Base-by-base conservation (phyloP, 306 rosid species). In the Trifolium repens region DNA sequence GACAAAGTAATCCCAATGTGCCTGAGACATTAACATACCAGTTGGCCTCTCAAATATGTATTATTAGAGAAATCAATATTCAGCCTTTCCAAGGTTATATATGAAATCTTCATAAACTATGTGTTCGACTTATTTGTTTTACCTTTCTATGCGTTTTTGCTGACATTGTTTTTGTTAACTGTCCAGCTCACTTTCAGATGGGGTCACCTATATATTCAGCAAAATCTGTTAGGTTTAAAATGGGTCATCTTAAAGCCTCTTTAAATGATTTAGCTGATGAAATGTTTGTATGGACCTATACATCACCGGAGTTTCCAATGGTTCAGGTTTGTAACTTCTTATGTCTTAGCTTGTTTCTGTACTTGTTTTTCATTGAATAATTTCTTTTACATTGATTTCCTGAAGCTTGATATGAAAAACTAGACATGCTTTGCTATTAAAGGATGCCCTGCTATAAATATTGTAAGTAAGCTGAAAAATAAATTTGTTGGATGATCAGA, bases 141-240 rank as follows among this genome's bases (percentile, higher is more conserved):
- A 1, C 43, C 61, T 11, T 59, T 77, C 9, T 32, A 26, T 53
- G 35, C n/a, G 49, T 39, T 9, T 78, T 30, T 39, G 10, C 79
- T 85, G 53, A 76, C 76, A 77, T 61, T 73, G 44, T 49, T 37
- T 66, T 72, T 69, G 34, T 75, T 79, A 27, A 66, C 32, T 60
- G 66, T 68, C 65, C 85, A 94, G 99, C 94, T 64, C 72, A 47
- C 79, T 94, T 94, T 83, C 97, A 91, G 86, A 3, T 0, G 8
- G 92, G 92, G 15, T 19, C 16, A 4, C 99, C 99, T 54, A 90
- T 92, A 87, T 94, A 90, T 77, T 89, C 97, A 12, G 91, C 97
- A 16, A 85, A 61, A 52, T 82, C 85, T 71, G 93, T 94, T 75
- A 92, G 92, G 58, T 90, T 94, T 59, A 90, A 79, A 17, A 79